Percentiles rank a stretch among this genome's conserved stretches.
These are phyloP conservation scores for Paramecium octaurelia DNA, from an alignment of 73 alveolate species.

Conservation along the genomic window DNA sequence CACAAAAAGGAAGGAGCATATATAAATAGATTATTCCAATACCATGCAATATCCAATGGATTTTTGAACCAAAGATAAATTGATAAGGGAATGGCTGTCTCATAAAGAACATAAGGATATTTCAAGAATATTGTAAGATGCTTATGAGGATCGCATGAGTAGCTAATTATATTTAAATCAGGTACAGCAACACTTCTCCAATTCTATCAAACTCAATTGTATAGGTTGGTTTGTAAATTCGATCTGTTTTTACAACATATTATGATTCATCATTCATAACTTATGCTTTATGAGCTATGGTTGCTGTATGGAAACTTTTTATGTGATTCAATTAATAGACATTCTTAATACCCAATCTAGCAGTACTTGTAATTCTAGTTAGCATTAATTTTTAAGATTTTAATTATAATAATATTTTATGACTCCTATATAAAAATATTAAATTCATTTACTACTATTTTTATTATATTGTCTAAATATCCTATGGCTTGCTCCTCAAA, in stretches of 20 bases:
- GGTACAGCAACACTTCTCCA: constrained; percentile 80
- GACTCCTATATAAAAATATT: background rate
- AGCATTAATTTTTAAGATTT: background rate
- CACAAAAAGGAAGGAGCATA: constrained; percentile 68
- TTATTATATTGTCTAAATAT: background rate
- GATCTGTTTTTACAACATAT: constrained; percentile 66
- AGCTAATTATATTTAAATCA: background rate
- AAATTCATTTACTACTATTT: no score
- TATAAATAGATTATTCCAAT: constrained; percentile 61
- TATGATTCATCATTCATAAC: constrained; percentile 46
- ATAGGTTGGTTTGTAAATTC: constrained; percentile 83
- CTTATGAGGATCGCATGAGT: constrained; percentile 80
- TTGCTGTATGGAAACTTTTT: constrained; percentile 46
- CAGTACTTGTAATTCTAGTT: background rate
- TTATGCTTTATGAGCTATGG: constrained; percentile 29
- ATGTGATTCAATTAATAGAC: constrained; percentile 7
- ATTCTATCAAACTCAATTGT: constrained; percentile 90
- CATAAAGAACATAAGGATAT: constrained; percentile 81
- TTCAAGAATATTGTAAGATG: constrained; percentile 69
- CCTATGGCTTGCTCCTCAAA: background rate
- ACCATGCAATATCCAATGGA: constrained; percentile 83
- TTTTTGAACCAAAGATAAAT: constrained; percentile 81
- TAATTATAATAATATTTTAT: background rate
- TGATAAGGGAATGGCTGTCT: constrained; percentile 73
- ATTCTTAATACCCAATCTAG: background rate